These are phyloP conservation scores for Nakaseomyces nivariensis DNA, from an alignment of 1,139 yeast species.

Conservation along the genomic window DNA sequence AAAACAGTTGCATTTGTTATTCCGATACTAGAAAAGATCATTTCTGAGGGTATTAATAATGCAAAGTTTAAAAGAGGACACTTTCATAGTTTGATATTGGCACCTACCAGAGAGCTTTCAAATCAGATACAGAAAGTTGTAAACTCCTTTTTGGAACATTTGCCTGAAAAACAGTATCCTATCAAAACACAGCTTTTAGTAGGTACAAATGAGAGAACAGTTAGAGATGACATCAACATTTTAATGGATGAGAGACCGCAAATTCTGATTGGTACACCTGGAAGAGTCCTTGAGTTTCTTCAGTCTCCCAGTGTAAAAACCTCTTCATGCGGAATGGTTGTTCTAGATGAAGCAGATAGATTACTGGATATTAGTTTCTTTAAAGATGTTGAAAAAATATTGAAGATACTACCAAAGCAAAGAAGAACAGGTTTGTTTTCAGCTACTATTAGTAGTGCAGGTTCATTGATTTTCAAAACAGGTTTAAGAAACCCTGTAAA, in stretches of 20 bases:
- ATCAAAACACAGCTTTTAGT: conserved; percentile 65
- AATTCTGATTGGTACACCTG: conserved; percentile 86
- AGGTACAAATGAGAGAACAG: conserved; percentile 54
- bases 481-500: conserved; percentile 89
- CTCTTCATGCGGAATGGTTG: conserved; percentile 56
- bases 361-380: conserved; percentile 72
- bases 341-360: conserved; percentile 90
- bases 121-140: conserved; percentile 69
- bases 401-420: conserved; percentile 70
- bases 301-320: conserved; percentile 40
- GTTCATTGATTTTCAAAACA: conserved; percentile 54
- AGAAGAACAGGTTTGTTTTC: conserved; percentile 89
- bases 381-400: conserved; percentile 54
- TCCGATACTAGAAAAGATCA: conserved; percentile 65
- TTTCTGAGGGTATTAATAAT: conserved; percentile 27
- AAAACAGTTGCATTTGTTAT: conserved; percentile 81
- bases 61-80: conserved; percentile 44
- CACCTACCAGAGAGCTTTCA: conserved; percentile 92
- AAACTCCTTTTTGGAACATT: conserved; percentile 45
- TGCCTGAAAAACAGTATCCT: conserved; percentile 39
- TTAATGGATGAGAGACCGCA: conserved; percentile 53
- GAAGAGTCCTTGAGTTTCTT: conserved; percentile 71
- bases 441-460: conserved; percentile 82
- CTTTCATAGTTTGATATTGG: conserved; percentile 60
- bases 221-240: conserved; percentile 61